These are phyloP conservation scores for Malus orientalis DNA, from an alignment of 306 rosid genomes.

Conservation along the genomic window DNA sequence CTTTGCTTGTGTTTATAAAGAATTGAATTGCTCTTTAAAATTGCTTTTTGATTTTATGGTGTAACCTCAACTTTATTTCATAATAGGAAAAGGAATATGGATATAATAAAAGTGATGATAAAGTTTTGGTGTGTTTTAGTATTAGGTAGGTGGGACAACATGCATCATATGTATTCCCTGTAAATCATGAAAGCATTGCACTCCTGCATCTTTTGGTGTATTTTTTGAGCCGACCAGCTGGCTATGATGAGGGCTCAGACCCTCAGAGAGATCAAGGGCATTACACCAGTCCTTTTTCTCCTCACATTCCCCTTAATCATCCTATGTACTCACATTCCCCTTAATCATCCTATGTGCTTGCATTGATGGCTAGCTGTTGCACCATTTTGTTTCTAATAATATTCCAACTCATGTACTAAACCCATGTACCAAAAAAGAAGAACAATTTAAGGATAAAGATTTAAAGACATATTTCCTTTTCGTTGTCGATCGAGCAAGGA, in stretches of 20 bases:
- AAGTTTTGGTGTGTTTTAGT: conserved; percentile 14
- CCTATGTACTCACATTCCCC: conserved; percentile 23
- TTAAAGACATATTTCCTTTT: neutral
- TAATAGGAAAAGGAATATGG: neutral
- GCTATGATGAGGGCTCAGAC: conserved; percentile 32
- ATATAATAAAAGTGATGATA: neutral
- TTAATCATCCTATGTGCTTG: conserved; percentile 21
- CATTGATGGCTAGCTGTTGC: neutral
- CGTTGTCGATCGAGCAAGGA: neutral
- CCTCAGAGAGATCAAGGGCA: conserved; percentile 1
- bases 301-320: conserved; percentile 28
- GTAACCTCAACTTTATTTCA: no score
- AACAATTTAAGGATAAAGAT: neutral
- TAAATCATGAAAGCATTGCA: conserved; percentile 68
- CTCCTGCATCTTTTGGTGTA: conserved; percentile 44
- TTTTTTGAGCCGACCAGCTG: conserved; percentile 42
- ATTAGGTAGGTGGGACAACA: conserved; percentile 32
- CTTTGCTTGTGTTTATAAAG: neutral
- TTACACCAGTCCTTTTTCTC: conserved; percentile 7
- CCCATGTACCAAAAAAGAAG: neutral
- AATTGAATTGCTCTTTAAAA: neutral
- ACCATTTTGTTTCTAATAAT: conserved; percentile 8
- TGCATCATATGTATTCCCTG: conserved; percentile 40
- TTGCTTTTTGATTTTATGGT: neutral
- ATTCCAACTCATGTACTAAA: conserved; percentile 12